phyloP scores from a whole-genome alignment of 2,329 filamentous ascomycete genomes.

The Epichloe brachyelytri region DNA sequence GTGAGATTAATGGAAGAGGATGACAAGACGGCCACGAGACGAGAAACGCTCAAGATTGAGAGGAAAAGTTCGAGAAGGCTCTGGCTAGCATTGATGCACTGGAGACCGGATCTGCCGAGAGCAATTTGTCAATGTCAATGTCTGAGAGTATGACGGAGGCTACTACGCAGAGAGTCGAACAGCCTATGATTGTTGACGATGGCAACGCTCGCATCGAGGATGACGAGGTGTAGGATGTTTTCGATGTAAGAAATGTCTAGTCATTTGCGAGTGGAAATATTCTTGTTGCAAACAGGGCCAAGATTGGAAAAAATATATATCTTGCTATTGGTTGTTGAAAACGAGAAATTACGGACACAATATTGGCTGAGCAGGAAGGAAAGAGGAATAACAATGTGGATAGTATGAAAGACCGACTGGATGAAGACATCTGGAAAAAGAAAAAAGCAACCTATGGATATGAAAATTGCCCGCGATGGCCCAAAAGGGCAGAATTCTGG shows the following conservation, averaged over 20 bases:
- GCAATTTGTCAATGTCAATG: slow-evolving; percentile 1
- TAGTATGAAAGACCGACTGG: no score
- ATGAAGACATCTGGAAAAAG: no score
- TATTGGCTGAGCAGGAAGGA: neutral
- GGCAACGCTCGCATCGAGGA: neutral
- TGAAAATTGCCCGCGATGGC: no score
- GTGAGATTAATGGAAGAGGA: slow-evolving; percentile 37
- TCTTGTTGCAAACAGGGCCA: neutral
- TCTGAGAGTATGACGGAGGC: slow-evolving; percentile 10
- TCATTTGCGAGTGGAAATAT: neutral
- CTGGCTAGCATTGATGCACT: slow-evolving; percentile 32
- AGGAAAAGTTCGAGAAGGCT: slow-evolving; percentile 33
- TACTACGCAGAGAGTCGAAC: slow-evolving; percentile 6
- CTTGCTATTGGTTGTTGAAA: neutral
- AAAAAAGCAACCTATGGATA: no score
- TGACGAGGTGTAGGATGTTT: neutral
- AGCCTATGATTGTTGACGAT: neutral
- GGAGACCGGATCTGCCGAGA: slow-evolving; percentile 19
- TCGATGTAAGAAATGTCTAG: no score
- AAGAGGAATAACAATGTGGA: neutral
- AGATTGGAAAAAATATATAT: neutral
- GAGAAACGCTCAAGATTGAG: slow-evolving; percentile 30
- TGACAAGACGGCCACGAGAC: slow-evolving; percentile 24
- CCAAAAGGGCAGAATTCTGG: no score
- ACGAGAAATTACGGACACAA: neutral